These are phyloP conservation scores for Solanum pinnatisectum DNA, from an alignment of 257 asterid species.

Conservation along the genomic window DNA sequence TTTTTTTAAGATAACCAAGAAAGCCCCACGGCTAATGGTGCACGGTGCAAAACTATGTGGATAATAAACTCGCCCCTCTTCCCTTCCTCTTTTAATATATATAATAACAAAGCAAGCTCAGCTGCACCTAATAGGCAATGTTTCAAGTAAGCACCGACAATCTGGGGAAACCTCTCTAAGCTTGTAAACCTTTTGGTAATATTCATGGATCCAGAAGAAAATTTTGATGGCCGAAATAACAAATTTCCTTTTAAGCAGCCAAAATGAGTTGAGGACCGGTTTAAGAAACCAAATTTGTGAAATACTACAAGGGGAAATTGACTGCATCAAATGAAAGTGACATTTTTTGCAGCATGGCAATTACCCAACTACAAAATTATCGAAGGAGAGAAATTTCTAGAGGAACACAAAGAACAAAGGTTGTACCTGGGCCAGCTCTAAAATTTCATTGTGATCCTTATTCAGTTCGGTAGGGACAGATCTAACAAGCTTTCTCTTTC, in stretches of 20 bases:
- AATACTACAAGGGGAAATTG: not conserved
- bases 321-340: not conserved
- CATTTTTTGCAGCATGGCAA: not conserved
- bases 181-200: not conserved
- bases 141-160: not conserved
- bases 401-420: not conserved
- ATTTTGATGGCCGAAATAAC: not conserved
- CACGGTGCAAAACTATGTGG: not conserved
- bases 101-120: not conserved
- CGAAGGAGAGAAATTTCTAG: not conserved
- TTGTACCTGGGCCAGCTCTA: conserved; percentile 94
- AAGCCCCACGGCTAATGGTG: not conserved
- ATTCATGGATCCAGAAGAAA: not conserved
- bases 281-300: not conserved
- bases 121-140: not conserved
- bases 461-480: conserved; percentile 98
- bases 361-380: not conserved
- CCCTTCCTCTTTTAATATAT: not conserved
- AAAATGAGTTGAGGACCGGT: not conserved
- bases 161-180: not conserved
- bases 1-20: not conserved
- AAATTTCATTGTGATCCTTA: conserved; percentile 89
- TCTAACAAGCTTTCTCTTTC: conserved; percentile 82
- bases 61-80: not conserved
- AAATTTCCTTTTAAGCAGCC: not conserved